Evolutionary conservation across 257 asterid species (phyloP).

Genomic region (Solanum chilense): DNA sequence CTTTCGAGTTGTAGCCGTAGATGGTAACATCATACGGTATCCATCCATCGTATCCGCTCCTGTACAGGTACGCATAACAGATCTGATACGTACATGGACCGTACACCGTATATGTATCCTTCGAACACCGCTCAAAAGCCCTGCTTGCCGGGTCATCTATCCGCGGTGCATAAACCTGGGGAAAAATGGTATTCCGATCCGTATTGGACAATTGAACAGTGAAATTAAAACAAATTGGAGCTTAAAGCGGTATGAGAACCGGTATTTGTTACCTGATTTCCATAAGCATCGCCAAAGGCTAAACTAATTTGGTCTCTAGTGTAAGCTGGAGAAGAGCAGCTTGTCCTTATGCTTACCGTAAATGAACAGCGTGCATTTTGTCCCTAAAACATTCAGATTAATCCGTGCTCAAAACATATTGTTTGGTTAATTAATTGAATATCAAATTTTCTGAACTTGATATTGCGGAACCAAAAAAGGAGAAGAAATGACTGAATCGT

Average conservation of each 20-base stretch:
- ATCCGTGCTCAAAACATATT: not conserved
- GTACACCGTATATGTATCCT: slow-evolving; percentile 48
- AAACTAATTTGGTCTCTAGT: slow-evolving; percentile 83
- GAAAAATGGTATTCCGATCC: not conserved
- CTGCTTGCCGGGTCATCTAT: slow-evolving; percentile 56
- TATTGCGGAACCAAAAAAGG: not conserved
- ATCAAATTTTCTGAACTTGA: not conserved
- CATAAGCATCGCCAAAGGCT: slow-evolving; percentile 92
- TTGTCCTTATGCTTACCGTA: slow-evolving; percentile 64
- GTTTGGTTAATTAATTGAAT: not conserved
- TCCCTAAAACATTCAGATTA: not conserved
- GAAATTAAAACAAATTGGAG: not conserved
- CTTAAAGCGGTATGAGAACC: not conserved
- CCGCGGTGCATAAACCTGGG: slow-evolving; percentile 83
- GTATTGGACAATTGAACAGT: not conserved
- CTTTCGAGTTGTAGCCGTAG: slow-evolving; percentile 36
- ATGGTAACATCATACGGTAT: slow-evolving; percentile 64
- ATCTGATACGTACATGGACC: slow-evolving; percentile 93
- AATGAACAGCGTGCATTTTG: slow-evolving; percentile 33
- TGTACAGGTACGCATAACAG: slow-evolving; percentile 76
- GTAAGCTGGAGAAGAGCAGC: slow-evolving; percentile 62
- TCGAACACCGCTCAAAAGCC: slow-evolving; percentile 76
- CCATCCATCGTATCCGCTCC: slow-evolving; percentile 96
- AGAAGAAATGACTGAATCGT: not conserved
- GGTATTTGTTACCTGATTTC: slow-evolving; percentile 53